These are phyloP conservation scores for Podaxis sp. DNA, from an alignment of 768 basidiomycete species.

Conservation along the genomic window DNA sequence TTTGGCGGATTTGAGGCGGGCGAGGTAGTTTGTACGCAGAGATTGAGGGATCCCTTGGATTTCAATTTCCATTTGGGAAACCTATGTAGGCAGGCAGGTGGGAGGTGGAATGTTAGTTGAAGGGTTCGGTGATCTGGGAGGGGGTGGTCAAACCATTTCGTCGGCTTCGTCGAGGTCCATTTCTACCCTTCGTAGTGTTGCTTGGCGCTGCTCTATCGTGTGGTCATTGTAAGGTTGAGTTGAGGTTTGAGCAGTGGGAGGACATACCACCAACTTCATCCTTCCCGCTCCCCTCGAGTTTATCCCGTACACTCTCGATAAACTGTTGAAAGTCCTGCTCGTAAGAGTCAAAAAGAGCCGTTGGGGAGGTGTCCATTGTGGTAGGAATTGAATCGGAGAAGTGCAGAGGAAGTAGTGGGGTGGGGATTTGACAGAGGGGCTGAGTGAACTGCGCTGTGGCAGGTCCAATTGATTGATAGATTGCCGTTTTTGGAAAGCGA, in stretches of 20 bases:
- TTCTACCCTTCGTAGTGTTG: constrained; percentile 78
- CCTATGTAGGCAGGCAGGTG: constrained; percentile 40
- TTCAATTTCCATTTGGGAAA: constrained; percentile 99
- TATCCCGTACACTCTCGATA: constrained; percentile 68
- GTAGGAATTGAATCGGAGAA: background rate
- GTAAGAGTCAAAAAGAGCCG: constrained; percentile 86
- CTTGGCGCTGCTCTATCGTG: constrained; percentile 72
- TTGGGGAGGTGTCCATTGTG: constrained; percentile 79
- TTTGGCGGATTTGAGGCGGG: constrained; percentile 74
- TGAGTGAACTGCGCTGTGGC: constrained; percentile 5
- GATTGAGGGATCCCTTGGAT: constrained; percentile 92
- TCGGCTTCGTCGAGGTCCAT: constrained; percentile 98
- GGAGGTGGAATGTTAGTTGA: constrained; percentile 3
- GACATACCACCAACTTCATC: constrained; percentile 68
- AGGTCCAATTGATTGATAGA: background rate
- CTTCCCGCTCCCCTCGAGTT: constrained; percentile 64
- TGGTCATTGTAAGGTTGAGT: background rate
- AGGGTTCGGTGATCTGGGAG: background rate
- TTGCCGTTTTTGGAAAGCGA: background rate
- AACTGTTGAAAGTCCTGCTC: constrained; percentile 91
- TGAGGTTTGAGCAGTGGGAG: constrained; percentile 2
- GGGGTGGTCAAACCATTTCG: constrained; percentile 72
- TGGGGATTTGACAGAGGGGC: constrained; percentile 2
- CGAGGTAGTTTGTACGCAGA: constrained; percentile 72
- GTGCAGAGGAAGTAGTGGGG: too few relatives aligned